Base-by-base conservation (phyloP, 1,284 basidiomycete species). In the Boletus smithii region DNA sequence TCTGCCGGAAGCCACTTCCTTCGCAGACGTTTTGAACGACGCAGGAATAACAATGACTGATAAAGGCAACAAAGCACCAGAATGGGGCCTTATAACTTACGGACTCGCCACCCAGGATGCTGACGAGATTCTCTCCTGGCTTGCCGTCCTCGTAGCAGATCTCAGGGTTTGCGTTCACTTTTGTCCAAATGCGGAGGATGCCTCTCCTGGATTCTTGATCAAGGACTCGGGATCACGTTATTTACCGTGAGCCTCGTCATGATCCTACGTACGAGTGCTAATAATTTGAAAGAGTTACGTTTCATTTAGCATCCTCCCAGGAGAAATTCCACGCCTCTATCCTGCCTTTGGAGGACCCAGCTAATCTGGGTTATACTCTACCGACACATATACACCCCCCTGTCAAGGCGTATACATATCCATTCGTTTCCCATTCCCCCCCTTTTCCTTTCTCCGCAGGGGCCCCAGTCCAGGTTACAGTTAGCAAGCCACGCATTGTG, bases 271-370 rank as follows among this genome's bases (percentile, higher is more conserved):
- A 20, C 11, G 18, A 26, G 34, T 42, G n/a, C 48, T 46, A 18
- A 49, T 40, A 17, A 31, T 46, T 18, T 33, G 31, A 32, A 55
- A 72, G 71, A 14, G 68, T 66, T 9, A 55, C 59, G 5, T 63
- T 73, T 44, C 72, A 75, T 55, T 55, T 75, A 14, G 54, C 71
- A 27, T 61, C 69, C 14, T 56, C 61, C n/a, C 72, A 75, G 51
- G 70, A 73, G 48, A 50, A 51, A 17, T 56, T 72, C 3, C 65
- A 73, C 32, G 66, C 67, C 4, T 66, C 67, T 20, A 48, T 72
- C 8, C 44, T 68, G 5, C 54, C 54, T 10, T 48, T 66, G 29
- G 57, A 65, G 27, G 68, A 68, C 35, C 46, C 59, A 1, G 50
- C 46, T 26, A 53, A 59, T 37, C 50, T 64, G 20, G 60, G 51